A percentile compares a stretch with the other conserved stretches of the same genome.
phyloP scores from a whole-genome alignment of 306 rosid genomes.

The Glycine soja region DNA sequence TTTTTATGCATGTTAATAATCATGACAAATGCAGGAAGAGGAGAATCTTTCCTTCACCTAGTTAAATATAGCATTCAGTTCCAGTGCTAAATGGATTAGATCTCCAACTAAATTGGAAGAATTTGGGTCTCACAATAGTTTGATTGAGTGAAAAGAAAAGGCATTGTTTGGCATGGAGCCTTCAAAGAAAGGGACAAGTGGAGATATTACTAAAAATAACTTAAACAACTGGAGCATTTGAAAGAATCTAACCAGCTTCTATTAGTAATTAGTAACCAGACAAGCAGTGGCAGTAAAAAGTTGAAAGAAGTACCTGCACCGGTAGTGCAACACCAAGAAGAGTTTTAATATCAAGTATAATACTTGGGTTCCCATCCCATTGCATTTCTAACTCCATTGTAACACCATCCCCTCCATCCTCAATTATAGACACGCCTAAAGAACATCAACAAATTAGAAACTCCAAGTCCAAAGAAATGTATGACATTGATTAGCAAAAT shows the following conservation, averaged over 20 bases:
- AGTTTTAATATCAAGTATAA: conserved; percentile 86
- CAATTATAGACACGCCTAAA: conserved; percentile 82
- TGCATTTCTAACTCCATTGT: conserved; percentile 96
- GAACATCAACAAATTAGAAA: conserved; percentile 46
- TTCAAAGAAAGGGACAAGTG: not conserved
- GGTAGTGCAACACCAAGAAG: conserved; percentile 83
- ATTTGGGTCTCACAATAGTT: conserved; percentile 9
- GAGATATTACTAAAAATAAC: not conserved
- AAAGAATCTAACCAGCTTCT: conserved; percentile 33
- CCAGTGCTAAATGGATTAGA: conserved; percentile 19
- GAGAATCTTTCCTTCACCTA: conserved; percentile 23
- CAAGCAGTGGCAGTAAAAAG: conserved; percentile 11
- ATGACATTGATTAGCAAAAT: conserved; percentile 20
- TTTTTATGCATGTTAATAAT: conserved; percentile 27
- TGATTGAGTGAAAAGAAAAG: conserved; percentile 36
- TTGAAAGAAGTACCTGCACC: conserved; percentile 72
- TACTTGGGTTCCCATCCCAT: conserved; percentile 99
- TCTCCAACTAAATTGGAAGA: conserved; percentile 21
- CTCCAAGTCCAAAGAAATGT: conserved; percentile 37
- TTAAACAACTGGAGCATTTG: conserved; percentile 8
- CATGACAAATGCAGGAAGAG: conserved; percentile 10
- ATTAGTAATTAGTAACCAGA: conserved; percentile 10
- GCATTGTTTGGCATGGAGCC: conserved; percentile 27
- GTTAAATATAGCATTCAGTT: conserved; percentile 30
- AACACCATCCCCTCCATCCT: conserved; percentile 73